phyloP scores from a whole-genome alignment of 2,329 filamentous ascomycete genomes.

The Calonectria fujianensis region DNA sequence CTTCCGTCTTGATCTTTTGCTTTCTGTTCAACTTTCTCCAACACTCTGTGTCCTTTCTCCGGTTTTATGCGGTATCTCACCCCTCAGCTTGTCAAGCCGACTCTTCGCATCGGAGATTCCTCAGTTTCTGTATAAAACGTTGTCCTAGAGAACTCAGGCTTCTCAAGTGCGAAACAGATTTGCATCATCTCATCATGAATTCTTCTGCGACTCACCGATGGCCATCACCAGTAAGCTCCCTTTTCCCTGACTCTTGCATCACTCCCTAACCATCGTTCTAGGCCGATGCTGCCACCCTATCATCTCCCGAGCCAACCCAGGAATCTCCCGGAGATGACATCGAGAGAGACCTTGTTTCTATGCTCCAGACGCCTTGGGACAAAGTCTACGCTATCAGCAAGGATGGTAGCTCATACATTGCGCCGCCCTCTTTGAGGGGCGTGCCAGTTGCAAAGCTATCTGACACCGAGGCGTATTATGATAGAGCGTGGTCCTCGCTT shows the following conservation, averaged over 20 bases:
- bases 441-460: background rate
- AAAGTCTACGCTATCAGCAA: background rate
- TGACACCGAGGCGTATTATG: background rate
- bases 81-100: no score
- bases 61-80: background rate
- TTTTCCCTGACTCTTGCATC: background rate
- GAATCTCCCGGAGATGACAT: background rate
- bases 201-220: background rate
- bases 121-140: background rate
- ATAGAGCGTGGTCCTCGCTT: background rate
- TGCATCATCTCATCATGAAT: background rate
- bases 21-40: background rate
- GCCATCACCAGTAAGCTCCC: background rate
- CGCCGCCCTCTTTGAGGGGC: background rate
- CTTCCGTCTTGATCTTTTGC: background rate
- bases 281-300: background rate
- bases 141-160: background rate
- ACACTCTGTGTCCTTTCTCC: background rate
- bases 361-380: constrained; percentile 9
- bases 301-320: background rate
- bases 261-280: background rate
- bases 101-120: background rate
- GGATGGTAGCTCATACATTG: background rate
- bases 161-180: background rate
- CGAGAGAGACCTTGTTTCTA: background rate